Base-by-base conservation (phyloP, 1,139 yeast species). In the Saccharomycopsis hybrid region DNA sequence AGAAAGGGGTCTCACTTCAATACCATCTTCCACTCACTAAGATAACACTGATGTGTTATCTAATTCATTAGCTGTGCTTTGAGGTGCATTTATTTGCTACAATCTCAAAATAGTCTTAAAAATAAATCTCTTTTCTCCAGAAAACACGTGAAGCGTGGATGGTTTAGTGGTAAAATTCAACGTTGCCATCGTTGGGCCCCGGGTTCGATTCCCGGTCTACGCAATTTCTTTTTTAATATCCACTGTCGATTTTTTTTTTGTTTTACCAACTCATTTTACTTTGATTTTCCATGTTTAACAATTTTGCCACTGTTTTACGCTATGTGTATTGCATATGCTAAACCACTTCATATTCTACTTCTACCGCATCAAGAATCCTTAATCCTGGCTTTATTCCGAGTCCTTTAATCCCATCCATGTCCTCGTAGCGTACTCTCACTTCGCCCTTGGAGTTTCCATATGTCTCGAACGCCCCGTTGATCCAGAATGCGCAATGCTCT, bases 401-500 rank as follows among this genome's bases (percentile, higher is more conserved):
- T 11, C 54, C 54, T 27, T 29, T 35, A 13, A 38, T 32, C 11
- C 54, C 50, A 39, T 52, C 54, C 13, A 36, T 40, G 5, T 46
- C 48, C 2, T 47, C 44, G 30, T 46, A 49, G 5, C 37, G 33
- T 11, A 48, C 25, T 5, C 28, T 25, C 4, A 50, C n/a, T 24
- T 11, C 49, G 2, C 56, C 54, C 43, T 62, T 64, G 28, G 62
- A 58, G 37, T 56, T 57, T n/a, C 72, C 11, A 13, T 7, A 3
- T 7, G 9, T 28, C 25, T 25, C 13, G 27, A 29, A 28, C 30
- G 36, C 37, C 8, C 44, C 24, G 25, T 31, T 42, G 44, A 13
- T 33, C 9, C 18, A 18, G 18, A 18, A 18, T 18, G 18, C 27
- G 8, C 13, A 2, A 24, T 37, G 11, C 33, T 44, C 31, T 32